Conservation (phyloP, 1,284 basidiomycete genomes). For the Fomitopsis betulina region DNA sequence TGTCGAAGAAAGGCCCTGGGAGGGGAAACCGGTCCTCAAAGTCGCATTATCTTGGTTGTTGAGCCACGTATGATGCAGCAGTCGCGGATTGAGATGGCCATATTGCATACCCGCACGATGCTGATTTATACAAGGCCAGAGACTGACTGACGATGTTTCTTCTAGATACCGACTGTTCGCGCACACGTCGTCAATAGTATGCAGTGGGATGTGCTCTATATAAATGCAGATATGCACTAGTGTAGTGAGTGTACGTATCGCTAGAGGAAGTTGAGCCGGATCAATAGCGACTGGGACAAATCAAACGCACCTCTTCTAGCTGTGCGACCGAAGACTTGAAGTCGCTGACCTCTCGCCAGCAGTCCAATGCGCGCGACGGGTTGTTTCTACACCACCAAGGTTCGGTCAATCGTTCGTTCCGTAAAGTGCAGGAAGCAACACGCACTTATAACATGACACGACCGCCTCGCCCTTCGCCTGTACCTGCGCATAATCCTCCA, state of each 20-base stretch:
- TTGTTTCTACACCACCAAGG: conserved; percentile 46
- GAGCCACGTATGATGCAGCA: no score
- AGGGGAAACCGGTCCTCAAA: no score
- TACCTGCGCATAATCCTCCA: conserved; percentile 52
- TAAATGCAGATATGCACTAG: conserved; percentile 21
- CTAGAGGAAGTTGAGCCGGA: conserved; percentile 28
- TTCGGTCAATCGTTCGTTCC: neutral
- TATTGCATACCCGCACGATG: no score
- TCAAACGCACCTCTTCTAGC: conserved; percentile 52
- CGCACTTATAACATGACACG: conserved; percentile 70
- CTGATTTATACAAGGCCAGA: no score
- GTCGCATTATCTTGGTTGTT: no score
- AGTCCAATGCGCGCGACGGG: conserved; percentile 59
- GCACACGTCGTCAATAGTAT: neutral
- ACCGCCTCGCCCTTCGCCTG: conserved; percentile 57
- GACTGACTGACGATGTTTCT: no score
- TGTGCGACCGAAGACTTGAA: conserved; percentile 70
- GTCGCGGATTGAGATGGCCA: no score
- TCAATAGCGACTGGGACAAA: neutral
- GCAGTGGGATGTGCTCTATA: neutral
- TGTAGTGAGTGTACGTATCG: conserved; percentile 53
- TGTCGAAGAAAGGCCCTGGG: no score
- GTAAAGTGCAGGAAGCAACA: conserved; percentile 13
- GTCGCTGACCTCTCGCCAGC: conserved; percentile 69
- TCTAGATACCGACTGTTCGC: neutral